A percentile compares a stretch with the other conserved stretches of the same genome.
These are phyloP conservation scores for Aspergillus avenaceus DNA, from an alignment of 495 filamentous ascomycete species.

Conservation along the genomic window DNA sequence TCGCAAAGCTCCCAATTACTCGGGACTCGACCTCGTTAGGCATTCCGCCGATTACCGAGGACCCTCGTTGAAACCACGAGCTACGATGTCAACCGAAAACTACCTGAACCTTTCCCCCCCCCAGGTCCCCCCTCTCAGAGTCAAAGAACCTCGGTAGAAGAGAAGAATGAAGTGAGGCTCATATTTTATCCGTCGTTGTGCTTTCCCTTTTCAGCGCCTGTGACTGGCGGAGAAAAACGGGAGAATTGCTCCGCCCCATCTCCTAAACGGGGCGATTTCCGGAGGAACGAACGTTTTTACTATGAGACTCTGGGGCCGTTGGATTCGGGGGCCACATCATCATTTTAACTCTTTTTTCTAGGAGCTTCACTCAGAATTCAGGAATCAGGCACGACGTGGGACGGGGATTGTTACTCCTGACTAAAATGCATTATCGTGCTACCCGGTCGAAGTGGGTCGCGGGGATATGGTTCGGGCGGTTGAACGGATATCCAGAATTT, in stretches of 20 bases:
- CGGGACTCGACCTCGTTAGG: not conserved
- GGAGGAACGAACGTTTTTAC: not conserved
- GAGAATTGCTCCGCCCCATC: not conserved
- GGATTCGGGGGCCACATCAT: not conserved
- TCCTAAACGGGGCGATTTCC: not conserved
- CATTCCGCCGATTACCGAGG: not conserved
- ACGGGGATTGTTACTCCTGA: not conserved
- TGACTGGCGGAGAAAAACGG: constrained; percentile 3
- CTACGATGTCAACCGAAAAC: too few relatives aligned
- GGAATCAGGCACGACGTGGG: not conserved
- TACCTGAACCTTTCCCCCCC: too few relatives aligned
- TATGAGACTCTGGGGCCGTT: not conserved
- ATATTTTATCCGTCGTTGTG: not conserved
- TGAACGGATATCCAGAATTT: constrained; percentile 4
- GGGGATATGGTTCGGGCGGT: constrained; percentile 1
- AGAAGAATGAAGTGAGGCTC: not conserved
- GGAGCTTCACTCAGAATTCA: not conserved
- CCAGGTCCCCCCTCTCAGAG: not conserved
- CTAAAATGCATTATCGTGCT: not conserved
- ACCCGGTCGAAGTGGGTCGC: constrained; percentile 5
- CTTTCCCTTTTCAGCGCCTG: not conserved
- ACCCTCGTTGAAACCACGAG: not conserved
- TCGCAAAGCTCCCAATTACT: not conserved
- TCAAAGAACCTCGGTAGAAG: not conserved
- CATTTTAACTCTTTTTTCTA: not conserved